These are phyloP conservation scores for Raffaelea albimanens DNA, from an alignment of 2,329 filamentous ascomycete genomes.

Conservation along the genomic window DNA sequence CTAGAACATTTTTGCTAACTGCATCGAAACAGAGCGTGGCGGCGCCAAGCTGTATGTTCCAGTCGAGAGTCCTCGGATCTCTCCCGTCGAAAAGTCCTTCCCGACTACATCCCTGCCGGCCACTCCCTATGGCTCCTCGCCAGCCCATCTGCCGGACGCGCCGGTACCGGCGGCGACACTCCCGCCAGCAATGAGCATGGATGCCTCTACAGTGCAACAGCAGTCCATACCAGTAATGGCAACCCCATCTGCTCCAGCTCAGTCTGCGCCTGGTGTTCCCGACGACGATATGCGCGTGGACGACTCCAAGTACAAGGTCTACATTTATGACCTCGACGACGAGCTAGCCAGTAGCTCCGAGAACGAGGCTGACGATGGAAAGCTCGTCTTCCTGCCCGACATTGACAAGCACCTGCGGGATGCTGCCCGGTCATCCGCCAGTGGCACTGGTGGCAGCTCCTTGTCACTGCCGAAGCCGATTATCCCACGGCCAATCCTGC, in stretches of 20 bases:
- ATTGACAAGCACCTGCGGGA: conserved; percentile 71
- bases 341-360: conserved; percentile 61
- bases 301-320: conserved; percentile 77
- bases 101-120: not conserved
- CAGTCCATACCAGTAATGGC: not conserved
- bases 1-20: not conserved
- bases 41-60: conserved; percentile 57
- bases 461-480: no score
- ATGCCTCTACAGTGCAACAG: conserved; percentile 10
- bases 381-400: conserved; percentile 72
- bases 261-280: not conserved
- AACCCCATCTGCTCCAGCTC: no score
- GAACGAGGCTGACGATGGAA: conserved; percentile 30
- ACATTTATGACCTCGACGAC: conserved; percentile 82
- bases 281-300: conserved; percentile 74
- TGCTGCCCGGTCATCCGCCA: conserved; percentile 4
- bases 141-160: not conserved
- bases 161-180: not conserved
- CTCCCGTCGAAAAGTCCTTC: not conserved
- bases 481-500: conserved; percentile 41
- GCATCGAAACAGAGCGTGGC: conserved; percentile 40
- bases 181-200: not conserved
- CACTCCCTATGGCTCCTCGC: not conserved
- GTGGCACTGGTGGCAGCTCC: conserved; percentile 33
- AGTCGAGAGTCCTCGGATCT: conserved; percentile 36